Percentiles rank a stretch among this genome's conserved stretches.
These are phyloP conservation scores for Penicillium sumatraense DNA, from an alignment of 2,329 filamentous ascomycete species.

Conservation along the genomic window DNA sequence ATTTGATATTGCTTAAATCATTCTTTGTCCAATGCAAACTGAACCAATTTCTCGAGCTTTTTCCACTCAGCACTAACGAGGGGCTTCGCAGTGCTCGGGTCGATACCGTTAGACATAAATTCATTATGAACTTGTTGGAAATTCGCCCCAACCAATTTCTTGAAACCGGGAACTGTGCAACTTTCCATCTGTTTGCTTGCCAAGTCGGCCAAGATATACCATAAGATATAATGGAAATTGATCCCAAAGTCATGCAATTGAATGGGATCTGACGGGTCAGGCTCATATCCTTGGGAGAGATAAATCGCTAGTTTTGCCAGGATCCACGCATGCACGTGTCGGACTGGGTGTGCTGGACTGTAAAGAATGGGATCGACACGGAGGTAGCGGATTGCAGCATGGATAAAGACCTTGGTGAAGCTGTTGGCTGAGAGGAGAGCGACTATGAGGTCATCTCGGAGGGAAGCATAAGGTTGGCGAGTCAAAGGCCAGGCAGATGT, in stretches of 20 bases:
- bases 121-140: conserved; percentile 34
- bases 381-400: conserved; percentile 57
- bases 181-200: conserved; percentile 27
- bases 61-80: conserved; percentile 49
- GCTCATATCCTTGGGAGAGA: conserved; percentile 29
- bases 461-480: conserved; percentile 59
- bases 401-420: conserved; percentile 54
- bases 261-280: conserved; percentile 19
- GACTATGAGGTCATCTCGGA: conserved; percentile 59
- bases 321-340: conserved; percentile 53
- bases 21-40: conserved; percentile 31
- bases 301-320: conserved; percentile 37
- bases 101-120: conserved; percentile 31
- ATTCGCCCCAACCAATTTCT: conserved; percentile 27
- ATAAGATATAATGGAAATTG: conserved; percentile 39
- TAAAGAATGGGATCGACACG: conserved; percentile 58
- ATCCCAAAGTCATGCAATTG: conserved; percentile 28
- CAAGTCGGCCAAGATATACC: conserved; percentile 37
- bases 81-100: conserved; percentile 27
- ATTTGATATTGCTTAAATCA: neutral
- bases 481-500: conserved; percentile 52
- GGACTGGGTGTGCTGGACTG: conserved; percentile 57
- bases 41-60: conserved; percentile 50
- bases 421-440: conserved; percentile 49
- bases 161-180: conserved; percentile 38